Evolutionary conservation across 176 grass and related monocot species (phyloP), one percentile per base, ranked within the genome.

Genomic region (Lolium perenne): DNA sequence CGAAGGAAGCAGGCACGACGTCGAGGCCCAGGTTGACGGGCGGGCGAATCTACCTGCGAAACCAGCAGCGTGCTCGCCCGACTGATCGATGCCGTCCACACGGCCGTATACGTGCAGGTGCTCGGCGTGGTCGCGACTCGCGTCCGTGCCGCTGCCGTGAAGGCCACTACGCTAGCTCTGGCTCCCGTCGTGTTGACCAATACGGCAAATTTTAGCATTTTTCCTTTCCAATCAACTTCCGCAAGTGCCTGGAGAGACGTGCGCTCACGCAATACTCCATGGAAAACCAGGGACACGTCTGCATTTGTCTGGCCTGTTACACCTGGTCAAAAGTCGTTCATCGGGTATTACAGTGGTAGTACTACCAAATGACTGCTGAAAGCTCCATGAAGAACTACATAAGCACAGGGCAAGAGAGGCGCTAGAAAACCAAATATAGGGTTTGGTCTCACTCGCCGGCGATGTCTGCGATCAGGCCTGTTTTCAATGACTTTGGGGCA

Each of bases 101-200:
- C 32, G 60, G 60, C 23, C 61, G 23, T 29, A n/a, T 49, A 16
- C 43, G 23, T 43, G 38, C 18, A 8, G 32, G 60, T 50, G 12
- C 6, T 16, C 21, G 18, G 1, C 41, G 40, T 43, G 55, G 40
- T 61, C 70, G n/a, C n/a, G n/a, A n/a, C n/a, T n/a, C n/a, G 49
- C 32, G 17, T 50, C 50, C 43, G 10, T 50, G 72, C 46, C 64
- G 60, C 54, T 12, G 66, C 73, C 77, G 85, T 74, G 67, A 53
- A 15, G 25, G 56, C 2, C 26, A 81, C 85, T 81, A 38, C 85
- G 54, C 17, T 66, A 43, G 58, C 41, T 43, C 41, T 43, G 41
- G 6, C 71, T 22, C 6, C 45, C 8, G 17, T 72, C 69, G 9
- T 7, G 70, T 1, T 14, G 21, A 47, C 8, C n/a, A 13, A 12